Conservation (phyloP, 2,329 filamentous ascomycete genomes). For the Pseudonectria foliicola region DNA sequence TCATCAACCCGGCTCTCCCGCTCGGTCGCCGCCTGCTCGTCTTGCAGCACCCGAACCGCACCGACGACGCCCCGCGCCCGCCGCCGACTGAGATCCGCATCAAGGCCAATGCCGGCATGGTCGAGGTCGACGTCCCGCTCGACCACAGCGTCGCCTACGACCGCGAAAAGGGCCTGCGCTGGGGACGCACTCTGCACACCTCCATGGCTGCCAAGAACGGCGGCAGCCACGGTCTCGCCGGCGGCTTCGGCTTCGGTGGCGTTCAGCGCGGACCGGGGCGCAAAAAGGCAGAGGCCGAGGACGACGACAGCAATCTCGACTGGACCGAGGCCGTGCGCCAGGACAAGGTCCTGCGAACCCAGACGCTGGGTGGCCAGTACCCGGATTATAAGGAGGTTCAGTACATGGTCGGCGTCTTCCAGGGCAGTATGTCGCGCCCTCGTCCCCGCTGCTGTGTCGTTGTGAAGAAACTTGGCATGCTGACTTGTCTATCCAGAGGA, state of each 20-base stretch:
- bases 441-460: not conserved
- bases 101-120: conserved; percentile 73
- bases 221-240: conserved; percentile 62
- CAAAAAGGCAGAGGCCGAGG: conserved; percentile 34
- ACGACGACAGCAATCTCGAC: conserved; percentile 44
- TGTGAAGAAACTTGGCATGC: not conserved
- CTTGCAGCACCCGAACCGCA: conserved; percentile 82
- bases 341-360: conserved; percentile 66
- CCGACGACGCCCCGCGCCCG: conserved; percentile 41
- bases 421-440: conserved; percentile 53
- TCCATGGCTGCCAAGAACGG: conserved; percentile 52
- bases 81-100: conserved; percentile 69
- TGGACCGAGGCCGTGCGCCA: conserved; percentile 63
- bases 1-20: conserved; percentile 67
- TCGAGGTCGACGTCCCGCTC: conserved; percentile 88
- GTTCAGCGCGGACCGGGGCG: conserved; percentile 32
- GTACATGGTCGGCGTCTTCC: conserved; percentile 92
- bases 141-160: conserved; percentile 71
- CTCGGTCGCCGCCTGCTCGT: conserved; percentile 63
- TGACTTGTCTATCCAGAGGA: conserved; percentile 50
- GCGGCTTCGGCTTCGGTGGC: conserved; percentile 61
- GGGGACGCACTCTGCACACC: conserved; percentile 68
- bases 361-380: conserved; percentile 81
- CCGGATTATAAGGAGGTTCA: conserved; percentile 62
- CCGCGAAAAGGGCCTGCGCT: conserved; percentile 70